Base-by-base conservation (phyloP, 1,139 yeast species). In the Yamadazyma jaroonii region DNA sequence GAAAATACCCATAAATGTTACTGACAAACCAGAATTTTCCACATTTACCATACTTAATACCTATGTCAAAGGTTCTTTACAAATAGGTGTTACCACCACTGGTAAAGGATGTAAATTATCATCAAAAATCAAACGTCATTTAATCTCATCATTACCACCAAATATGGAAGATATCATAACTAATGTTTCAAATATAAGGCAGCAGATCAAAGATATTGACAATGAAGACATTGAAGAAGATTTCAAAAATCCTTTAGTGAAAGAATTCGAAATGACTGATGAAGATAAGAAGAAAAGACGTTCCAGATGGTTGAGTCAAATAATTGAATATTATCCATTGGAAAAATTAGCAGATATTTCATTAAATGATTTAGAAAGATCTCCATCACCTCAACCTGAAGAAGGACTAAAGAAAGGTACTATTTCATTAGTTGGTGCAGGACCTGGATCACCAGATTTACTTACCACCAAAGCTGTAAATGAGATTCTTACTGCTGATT, bases 21-120 rank as follows among this genome's bases (percentile, higher is more conserved):
- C 85, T 1, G 96, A 88, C 50, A 73, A 79, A 6, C 81, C 90
- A 0, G 80, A 80, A 30, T 67, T 73, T 28, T 85, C 95, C 40
- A 77, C 90, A 0, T 90, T 90, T 56, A 79, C 94, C 0, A 57
- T 89, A 40, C 65, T 88, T 26, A 86, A 97, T 0, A 79, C 92
- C 0, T 77, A 76, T 53, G 62, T 66, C 1, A 79, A 82, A 39
- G 95, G 95, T 2, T 81, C 78, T 43, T 79, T 90, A 60, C 94
- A 86, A 57, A 52, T 90, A 36, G 95, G 96, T 0, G 79, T 90
- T 5, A 81, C 94, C 7, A 90, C 97, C 0, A 76, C 81, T 27
- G 96, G 97, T 0, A 85, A 85, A 59, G 97, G 97, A 2, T 90
- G 97, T 61, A 79, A 88, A 42, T 65, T 90, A 39, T 95, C 96